Evolutionary conservation across 1,284 basidiomycete species (phyloP).

Genomic region (Ganoderma boninense): DNA sequence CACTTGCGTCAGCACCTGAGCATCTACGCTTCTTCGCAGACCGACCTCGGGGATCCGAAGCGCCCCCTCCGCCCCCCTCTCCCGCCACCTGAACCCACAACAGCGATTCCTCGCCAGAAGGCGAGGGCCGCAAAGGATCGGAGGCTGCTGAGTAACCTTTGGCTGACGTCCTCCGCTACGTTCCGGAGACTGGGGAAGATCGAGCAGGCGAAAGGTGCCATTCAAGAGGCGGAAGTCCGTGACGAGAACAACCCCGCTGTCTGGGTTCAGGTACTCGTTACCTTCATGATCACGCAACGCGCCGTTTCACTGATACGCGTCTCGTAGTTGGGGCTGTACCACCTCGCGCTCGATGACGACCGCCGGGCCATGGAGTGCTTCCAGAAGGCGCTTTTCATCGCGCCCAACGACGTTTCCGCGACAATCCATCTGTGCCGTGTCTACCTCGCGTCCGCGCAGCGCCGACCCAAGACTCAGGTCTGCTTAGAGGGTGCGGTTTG

Average conservation of each 20-base stretch:
- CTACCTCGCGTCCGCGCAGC: constrained; percentile 61
- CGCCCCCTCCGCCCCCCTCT: constrained; percentile 41
- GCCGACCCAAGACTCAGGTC: constrained; percentile 33
- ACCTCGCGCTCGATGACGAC: constrained; percentile 63
- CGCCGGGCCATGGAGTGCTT: constrained; percentile 78
- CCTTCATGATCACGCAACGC: constrained; percentile 17
- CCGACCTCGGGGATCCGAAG: too few species aligned
- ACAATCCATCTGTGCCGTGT: constrained; percentile 80
- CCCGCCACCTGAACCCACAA: constrained; percentile 44
- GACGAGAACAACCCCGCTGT: constrained; percentile 90
- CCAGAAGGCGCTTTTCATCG: constrained; percentile 85
- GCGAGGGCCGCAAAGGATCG: constrained; percentile 68
- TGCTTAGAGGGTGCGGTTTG: constrained; percentile 38
- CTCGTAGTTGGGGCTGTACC: constrained; percentile 78
- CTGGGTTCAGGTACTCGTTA: constrained; percentile 84
- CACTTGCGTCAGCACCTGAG: too few species aligned
- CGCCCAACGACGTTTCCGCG: constrained; percentile 79
- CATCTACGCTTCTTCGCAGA: too few species aligned
- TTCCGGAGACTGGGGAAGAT: constrained; percentile 91
- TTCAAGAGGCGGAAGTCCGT: constrained; percentile 93
- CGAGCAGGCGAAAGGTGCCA: constrained; percentile 89
- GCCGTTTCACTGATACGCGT: not conserved
- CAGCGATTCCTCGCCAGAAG: constrained; percentile 52
- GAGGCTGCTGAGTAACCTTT: constrained; percentile 84
- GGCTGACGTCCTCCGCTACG: constrained; percentile 94